Conservation (phyloP, 345 rosid species). For the Eutrema yunnanense region DNA sequence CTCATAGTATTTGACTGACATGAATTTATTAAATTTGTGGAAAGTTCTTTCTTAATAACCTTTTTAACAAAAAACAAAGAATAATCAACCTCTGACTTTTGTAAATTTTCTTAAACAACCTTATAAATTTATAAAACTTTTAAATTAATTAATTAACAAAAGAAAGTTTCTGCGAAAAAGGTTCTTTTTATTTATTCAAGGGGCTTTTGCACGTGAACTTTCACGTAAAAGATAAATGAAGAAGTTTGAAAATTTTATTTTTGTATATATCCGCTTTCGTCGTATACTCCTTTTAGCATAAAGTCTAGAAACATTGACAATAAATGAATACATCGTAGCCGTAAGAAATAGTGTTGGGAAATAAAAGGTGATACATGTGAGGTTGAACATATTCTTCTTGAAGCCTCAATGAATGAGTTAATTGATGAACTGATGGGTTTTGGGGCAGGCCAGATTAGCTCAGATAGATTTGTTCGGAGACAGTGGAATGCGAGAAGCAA, state of each 20-base stretch:
- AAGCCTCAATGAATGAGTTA: neutral
- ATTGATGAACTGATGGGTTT: neutral
- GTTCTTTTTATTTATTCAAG: neutral
- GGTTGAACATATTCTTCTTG: neutral
- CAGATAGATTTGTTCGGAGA: constrained; percentile 73
- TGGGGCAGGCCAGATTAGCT: constrained; percentile 66
- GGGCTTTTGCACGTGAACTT: constrained; percentile 23
- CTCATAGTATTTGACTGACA: constrained; percentile 7
- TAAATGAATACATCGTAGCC: neutral
- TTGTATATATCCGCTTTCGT: neutral
- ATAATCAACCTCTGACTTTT: constrained; percentile 11
- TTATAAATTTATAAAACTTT: neutral
- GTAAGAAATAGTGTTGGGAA: neutral
- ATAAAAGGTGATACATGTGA: neutral
- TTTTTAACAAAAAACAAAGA: neutral
- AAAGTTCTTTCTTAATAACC: constrained; percentile 5
- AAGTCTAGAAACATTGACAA: neutral
- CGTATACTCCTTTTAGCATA: constrained; percentile 8
- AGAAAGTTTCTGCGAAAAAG: neutral
- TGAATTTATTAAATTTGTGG: neutral
- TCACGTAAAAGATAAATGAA: constrained; percentile 24
- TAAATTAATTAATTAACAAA: neutral
- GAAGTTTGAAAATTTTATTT: constrained; percentile 1
- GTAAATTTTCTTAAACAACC: neutral
- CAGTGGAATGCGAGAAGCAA: constrained; percentile 68